Evolutionary conservation across 345 rosid species (phyloP), one percentile per base, ranked within the genome.

Genomic region (Gossypium herbaceum): DNA sequence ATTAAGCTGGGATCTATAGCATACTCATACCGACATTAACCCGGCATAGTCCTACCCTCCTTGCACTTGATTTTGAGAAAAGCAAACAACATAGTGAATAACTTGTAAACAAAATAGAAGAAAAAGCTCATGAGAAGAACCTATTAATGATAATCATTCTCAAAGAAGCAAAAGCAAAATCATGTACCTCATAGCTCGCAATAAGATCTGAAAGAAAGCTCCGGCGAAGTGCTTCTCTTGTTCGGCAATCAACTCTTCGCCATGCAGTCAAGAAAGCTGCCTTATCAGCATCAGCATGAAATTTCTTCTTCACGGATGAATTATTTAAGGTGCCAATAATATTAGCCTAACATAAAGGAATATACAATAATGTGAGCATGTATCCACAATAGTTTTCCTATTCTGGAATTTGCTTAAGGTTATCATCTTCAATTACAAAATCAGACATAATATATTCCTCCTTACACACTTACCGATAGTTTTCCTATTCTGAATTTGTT

Each of bases 181-280:
- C 34, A 48, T 22, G 22, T 85, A 89, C 98, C 98, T 92, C 98
- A 71, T 89, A 94, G 79, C 91, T 83, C 61, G 90, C 86, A 66
- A 94, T 81, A 25, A 94, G 91, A 64, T 90, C 96, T 0, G 92
- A 81, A 82, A 92, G 90, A 76, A 89, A 92, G 87, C 97, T 59
- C 43, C 98, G 97, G 4, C 97, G 91, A 73, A 94, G 86, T 45
- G 94, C 98, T 65, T 90, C 97, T 79, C 98, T 92, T 27, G 98
- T 94, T 65, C 97, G 82, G 80, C 92, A 83, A 62, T 88, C 88
- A 25, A 94, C 84, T 81, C 98, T 84, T 9, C 70, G 87, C 98
- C 98, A 94, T 55, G 98, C 95, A 81, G 83, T 87, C 76, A 92
- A 78, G 80, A 87, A 92, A 51, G 89, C 85, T 52, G 86, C 76